Base-by-base conservation (phyloP, 2,329 filamentous ascomycete species). In the Colletotrichum gigasporum region DNA sequence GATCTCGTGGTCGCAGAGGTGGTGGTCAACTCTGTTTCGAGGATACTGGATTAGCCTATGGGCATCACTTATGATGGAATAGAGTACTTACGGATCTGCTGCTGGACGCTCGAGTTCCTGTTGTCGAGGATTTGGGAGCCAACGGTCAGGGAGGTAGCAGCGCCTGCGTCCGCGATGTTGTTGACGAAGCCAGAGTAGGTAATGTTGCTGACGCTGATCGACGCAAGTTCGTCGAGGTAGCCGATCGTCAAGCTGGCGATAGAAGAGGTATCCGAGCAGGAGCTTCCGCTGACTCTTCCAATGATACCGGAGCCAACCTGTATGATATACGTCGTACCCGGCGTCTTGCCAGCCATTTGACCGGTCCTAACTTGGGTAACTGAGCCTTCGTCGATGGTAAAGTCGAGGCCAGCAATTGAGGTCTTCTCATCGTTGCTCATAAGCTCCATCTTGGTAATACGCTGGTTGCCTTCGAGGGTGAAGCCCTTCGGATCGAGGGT, bases 81-180 rank as follows among this genome's bases (percentile, higher is more conserved):
- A 0, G 65, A 52, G 34, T 58, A 61, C 30, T 62, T 59, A 67
- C 45, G 12, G 65, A 67, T 67, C 7, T 53, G 63, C 48, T 68
- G 65, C 37, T 65, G 55, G 14, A 26, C 51, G 22, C 57, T 63
- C 11, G 50, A 63, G 51, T 68, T 68, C 37, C 67, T 58, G 47
- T 67, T 68, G 32, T 68, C 65, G 14, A 68, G 39, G 18, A 67
- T 63, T 42, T 67, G 65, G 11, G 65, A 68, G 20, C 65, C 67
- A 6, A 68, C 50, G 5, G 62, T 66, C 4, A 68, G 35, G 28
- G 66, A 58, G 2, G 56, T 50, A 6, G 65, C 67, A 4, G 51
- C 50, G 2, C 67, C 67, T 0, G 67, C 47, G 11, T 65, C 62
- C 55, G 66, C 62, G 26, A 68, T 56, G 37, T 58, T 58, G 32